phyloP scores from a whole-genome alignment of 1,139 yeast species.

The Arxiozyma telluris region DNA sequence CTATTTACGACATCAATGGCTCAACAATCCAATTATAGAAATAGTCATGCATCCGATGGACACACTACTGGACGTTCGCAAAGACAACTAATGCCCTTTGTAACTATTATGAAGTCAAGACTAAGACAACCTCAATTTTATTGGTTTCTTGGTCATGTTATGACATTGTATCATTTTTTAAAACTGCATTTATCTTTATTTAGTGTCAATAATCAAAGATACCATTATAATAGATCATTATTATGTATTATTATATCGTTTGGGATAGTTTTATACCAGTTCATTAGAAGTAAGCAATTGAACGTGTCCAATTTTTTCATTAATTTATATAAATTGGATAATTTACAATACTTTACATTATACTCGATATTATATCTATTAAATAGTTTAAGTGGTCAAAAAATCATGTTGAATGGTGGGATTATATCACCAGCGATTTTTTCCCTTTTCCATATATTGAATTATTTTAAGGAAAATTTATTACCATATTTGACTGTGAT shows the following conservation, averaged over 20 bases:
- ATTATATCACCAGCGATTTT: constrained; percentile 49
- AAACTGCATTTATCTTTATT: constrained; percentile 21
- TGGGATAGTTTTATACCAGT: constrained; percentile 29
- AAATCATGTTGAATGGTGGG: constrained; percentile 31
- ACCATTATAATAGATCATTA: constrained; percentile 22
- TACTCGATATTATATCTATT: constrained; percentile 12
- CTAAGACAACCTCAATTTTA: constrained; percentile 29
- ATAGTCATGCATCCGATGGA: background rate
- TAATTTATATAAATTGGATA: constrained; percentile 22
- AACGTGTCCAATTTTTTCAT: constrained; percentile 11
- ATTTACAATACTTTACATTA: constrained; percentile 26
- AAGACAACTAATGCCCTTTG: constrained; percentile 14
- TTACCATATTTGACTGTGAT: constrained; percentile 28
- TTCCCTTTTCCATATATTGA: constrained; percentile 47
- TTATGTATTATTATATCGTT: constrained; percentile 23
- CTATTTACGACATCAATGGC: background rate
- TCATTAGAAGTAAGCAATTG: constrained; percentile 25
- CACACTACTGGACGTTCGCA: background rate
- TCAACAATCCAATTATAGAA: background rate
- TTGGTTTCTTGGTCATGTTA: constrained; percentile 28
- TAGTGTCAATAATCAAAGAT: constrained; percentile 13
- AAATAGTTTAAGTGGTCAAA: constrained; percentile 12
- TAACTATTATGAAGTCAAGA: constrained; percentile 18
- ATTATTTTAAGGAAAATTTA: constrained; percentile 37
- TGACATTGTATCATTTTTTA: constrained; percentile 25